Base-by-base conservation (phyloP, 805 yeast species). In the Spathaspora hagerdaliae region DNA sequence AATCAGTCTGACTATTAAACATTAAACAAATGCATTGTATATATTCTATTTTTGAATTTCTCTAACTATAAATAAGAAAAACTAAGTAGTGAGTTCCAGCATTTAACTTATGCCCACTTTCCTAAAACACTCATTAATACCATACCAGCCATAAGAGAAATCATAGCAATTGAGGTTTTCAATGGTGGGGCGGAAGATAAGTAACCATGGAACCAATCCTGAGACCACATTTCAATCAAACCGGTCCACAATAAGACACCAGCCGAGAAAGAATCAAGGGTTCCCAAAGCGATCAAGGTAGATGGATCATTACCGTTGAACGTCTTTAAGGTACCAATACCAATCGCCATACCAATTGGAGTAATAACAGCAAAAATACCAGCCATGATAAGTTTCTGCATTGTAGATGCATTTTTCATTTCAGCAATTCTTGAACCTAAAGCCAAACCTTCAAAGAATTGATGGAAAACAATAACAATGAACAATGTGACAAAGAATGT, bases 291-390 rank as follows among this genome's bases (percentile, higher is more conserved):
- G 38, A 64, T 56, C n/a, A 61, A 47, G 6, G 69, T 61, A 31
- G 50, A 43, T 8, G 59, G 59, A 32, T 61, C 60, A 41, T 62
- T 60, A 10, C 65, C 66, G 41, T 59, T 58, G 47, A 59, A 64
- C n/a, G 48, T 45, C 5, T 56, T 41, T 44, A 61, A 46, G 2
- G 53, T 57, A 8, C 66, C 68, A 38, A 57, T 56, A 27, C 68
- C 68, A 27, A 63, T 63, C 8, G 65, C 67, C 63, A 62, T 63
- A 27, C 64, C 63, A 32, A 63, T 43, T 11, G 68, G 66, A 7
- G 67, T 62, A 35, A 57, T 55, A 9, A 59, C 13, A 2, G 61
- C 52, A 46, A 51, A 63, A 6, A 42, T 44, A 1, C 41, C 35
- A 10, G 60, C 64, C 62, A 63, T 58, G 14, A 52, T 5, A 15